Evolutionary conservation across 1,284 basidiomycete species (phyloP).

Genomic region (Phellopilus nigrolimitatus): DNA sequence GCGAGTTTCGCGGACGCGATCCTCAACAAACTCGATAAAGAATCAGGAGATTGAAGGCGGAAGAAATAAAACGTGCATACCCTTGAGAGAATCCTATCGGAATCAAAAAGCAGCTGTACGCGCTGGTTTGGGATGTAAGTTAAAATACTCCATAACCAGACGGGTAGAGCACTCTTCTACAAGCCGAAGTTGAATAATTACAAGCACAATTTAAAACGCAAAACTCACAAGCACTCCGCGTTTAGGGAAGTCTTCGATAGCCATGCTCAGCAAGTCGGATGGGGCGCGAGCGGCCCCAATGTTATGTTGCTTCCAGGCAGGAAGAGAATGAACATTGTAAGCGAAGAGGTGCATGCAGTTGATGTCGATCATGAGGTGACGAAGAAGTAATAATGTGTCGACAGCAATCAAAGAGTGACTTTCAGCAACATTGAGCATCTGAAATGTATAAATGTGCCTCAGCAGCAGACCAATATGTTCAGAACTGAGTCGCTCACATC

Average conservation of each 20-base stretch:
- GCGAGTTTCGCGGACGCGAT: slow-evolving; percentile 8
- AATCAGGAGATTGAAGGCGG: background rate
- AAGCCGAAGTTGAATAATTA: background rate
- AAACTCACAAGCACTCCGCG: slow-evolving; percentile 19
- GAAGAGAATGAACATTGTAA: slow-evolving; percentile 16
- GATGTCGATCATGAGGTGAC: slow-evolving; percentile 23
- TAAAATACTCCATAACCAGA: slow-evolving; percentile 18
- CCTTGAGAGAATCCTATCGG: slow-evolving; percentile 10
- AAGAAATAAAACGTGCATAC: slow-evolving; percentile 6
- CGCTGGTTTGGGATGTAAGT: slow-evolving; percentile 15
- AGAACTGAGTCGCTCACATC: slow-evolving; percentile 10
- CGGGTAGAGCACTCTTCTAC: slow-evolving; percentile 18
- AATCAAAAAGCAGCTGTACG: slow-evolving; percentile 18
- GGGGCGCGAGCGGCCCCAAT: background rate
- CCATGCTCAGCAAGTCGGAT: slow-evolving; percentile 18
- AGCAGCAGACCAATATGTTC: background rate
- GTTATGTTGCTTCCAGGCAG: slow-evolving; percentile 19
- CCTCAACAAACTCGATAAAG: slow-evolving; percentile 3
- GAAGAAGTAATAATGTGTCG: slow-evolving; percentile 22
- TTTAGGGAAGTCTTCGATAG: slow-evolving; percentile 23
- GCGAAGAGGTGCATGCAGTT: slow-evolving; percentile 18
- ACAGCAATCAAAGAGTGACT: background rate
- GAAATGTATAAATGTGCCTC: background rate
- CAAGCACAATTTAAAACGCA: too few relatives aligned
- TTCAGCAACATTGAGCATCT: background rate